Percentiles rank a stretch among this genome's conserved stretches.
phyloP scores from a whole-genome alignment of 2,329 filamentous ascomycete genomes.

The Aspergillus alliaceus region DNA sequence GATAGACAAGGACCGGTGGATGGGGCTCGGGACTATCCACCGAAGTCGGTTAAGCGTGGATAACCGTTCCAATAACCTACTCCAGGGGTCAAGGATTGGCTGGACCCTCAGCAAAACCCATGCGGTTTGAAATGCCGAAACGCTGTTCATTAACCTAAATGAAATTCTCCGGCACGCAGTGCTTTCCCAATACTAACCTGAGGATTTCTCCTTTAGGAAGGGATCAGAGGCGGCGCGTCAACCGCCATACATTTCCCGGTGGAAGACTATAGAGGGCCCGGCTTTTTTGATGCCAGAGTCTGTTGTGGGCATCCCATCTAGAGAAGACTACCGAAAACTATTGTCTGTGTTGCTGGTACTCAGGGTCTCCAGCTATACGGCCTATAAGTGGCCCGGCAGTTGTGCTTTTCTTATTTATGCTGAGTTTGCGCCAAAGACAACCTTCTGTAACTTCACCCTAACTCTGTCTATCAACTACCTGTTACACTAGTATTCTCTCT shows the following conservation, averaged over 20 bases:
- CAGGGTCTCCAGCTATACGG: not conserved
- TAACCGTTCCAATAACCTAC: not conserved
- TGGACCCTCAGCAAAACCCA: constrained; percentile 3
- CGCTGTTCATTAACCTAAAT: constrained; percentile 9
- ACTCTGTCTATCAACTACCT: not conserved
- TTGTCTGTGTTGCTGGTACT: not conserved
- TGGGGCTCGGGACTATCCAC: not conserved
- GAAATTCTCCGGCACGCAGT: constrained; percentile 15
- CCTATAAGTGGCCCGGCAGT: not conserved
- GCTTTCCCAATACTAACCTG: constrained; percentile 13
- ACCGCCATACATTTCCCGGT: constrained; percentile 10
- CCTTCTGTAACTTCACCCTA: constrained; percentile 8
- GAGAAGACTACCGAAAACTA: not conserved
- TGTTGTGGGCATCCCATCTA: not conserved
- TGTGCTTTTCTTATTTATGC: not conserved
- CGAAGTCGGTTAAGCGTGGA: constrained; percentile 3
- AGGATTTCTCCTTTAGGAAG: constrained; percentile 23
- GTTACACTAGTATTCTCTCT: not conserved
- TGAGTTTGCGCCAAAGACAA: constrained; percentile 7
- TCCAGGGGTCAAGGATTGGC: constrained; percentile 5
- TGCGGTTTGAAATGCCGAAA: constrained; percentile 14
- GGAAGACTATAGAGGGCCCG: constrained; percentile 4
- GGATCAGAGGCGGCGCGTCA: constrained; percentile 16
- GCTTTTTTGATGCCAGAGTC: constrained; percentile 1
- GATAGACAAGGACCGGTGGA: not conserved